phyloP scores from a whole-genome alignment of 139 green algal species.

The Asterochloris erici region DNA sequence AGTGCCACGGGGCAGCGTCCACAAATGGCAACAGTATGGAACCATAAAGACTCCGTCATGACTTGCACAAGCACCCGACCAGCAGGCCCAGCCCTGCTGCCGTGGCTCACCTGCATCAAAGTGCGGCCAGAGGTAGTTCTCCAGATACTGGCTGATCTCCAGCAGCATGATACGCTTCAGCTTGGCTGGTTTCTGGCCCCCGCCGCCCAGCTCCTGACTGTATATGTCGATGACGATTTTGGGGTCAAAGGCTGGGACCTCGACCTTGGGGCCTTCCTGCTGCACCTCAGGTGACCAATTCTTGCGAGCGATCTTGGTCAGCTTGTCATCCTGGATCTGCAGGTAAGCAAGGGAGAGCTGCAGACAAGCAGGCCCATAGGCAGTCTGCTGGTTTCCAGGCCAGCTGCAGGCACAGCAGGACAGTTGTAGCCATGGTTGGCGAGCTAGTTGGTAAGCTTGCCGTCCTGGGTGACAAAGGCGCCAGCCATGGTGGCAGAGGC shows the following conservation, averaged over 20 bases:
- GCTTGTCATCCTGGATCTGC: slow-evolving; percentile 30
- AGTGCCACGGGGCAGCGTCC: too few relatives aligned
- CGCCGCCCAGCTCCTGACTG: slow-evolving; percentile 54
- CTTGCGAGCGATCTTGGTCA: slow-evolving; percentile 40
- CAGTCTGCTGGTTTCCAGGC: slow-evolving; percentile 28
- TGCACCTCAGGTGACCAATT: slow-evolving; percentile 46
- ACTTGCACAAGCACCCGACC: too few relatives aligned
- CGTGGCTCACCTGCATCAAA: slow-evolving; percentile 48
- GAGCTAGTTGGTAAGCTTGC: too few relatives aligned
- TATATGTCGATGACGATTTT: slow-evolving; percentile 66
- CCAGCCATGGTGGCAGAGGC: too few relatives aligned
- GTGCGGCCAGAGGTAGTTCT: slow-evolving; percentile 92
- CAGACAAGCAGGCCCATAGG: slow-evolving; percentile 11
- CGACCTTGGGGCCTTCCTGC: background rate
- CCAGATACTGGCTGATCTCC: slow-evolving; percentile 93
- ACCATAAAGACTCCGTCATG: too few relatives aligned
- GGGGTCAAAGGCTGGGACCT: slow-evolving; percentile 47
- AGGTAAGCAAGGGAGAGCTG: background rate
- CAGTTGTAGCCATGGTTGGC: too few relatives aligned
- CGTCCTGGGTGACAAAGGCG: too few relatives aligned
- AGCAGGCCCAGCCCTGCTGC: slow-evolving; percentile 4
- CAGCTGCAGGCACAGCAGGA: too few relatives aligned
- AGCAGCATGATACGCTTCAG: slow-evolving; percentile 63
- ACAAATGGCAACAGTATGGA: too few relatives aligned
- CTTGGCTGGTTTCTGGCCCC: slow-evolving; percentile 25